phyloP scores from a whole-genome alignment of 768 basidiomycete species.

The Tephrocybe rancida region DNA sequence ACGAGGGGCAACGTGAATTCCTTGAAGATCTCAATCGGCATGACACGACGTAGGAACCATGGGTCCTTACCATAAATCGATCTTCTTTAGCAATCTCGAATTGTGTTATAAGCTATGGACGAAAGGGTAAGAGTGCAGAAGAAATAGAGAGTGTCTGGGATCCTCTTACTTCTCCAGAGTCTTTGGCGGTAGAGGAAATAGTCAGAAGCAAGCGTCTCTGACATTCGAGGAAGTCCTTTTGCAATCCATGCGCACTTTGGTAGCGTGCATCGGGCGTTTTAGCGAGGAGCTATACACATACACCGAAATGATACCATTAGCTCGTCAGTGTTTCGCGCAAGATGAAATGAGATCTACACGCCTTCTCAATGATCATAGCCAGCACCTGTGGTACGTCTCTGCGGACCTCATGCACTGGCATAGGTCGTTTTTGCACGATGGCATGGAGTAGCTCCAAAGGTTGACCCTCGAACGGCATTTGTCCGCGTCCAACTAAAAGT shows the following conservation, averaged over 20 bases:
- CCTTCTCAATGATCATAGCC: constrained; percentile 72
- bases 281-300: constrained; percentile 49
- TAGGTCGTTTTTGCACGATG: constrained; percentile 72
- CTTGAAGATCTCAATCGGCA: constrained; percentile 27
- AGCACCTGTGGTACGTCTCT: constrained; percentile 74
- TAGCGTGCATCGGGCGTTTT: constrained; percentile 73
- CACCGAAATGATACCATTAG: constrained; percentile 10
- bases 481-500: constrained; percentile 67
- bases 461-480: constrained; percentile 63
- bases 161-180: constrained; percentile 52
- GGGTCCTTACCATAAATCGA: constrained; percentile 54
- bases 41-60: background rate
- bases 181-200: constrained; percentile 57
- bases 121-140: background rate
- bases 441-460: constrained; percentile 68
- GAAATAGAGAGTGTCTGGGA: background rate
- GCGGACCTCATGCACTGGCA: constrained; percentile 76
- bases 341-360: constrained; percentile 18
- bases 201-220: constrained; percentile 63
- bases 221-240: constrained; percentile 67
- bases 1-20: constrained; percentile 73
- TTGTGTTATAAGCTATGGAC: constrained; percentile 58
- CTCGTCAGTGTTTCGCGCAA: background rate
- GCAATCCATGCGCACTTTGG: constrained; percentile 72
- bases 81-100: constrained; percentile 72